Base-by-base conservation (phyloP, 2,329 filamentous ascomycete species). In the Aureobasidium lini region DNA sequence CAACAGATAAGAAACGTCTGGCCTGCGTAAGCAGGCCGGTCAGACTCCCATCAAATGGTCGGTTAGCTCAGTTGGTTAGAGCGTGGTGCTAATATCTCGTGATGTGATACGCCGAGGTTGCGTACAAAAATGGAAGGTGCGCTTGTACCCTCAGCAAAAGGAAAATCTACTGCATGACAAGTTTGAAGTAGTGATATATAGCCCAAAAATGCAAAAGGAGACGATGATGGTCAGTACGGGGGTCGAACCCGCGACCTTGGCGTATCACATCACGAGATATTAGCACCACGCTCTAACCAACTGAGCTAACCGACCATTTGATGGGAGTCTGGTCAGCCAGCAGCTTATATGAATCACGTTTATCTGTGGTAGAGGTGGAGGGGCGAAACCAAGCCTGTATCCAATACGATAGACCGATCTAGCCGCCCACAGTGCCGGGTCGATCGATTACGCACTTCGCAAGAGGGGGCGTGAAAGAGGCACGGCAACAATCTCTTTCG, bases 261-360 rank as follows among this genome's bases (percentile, higher is more conserved):
- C 47, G 47, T 49, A 31, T 31, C 47, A 13, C 23, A 49, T 49
- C 31, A 23, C 13, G 4, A 15, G 32, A 37, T 49, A 37, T 49
- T 49, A 49, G 47, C 47, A 49, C 47, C 47, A 36, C 32, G 47
- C 47, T 49, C 47, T 49, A 49, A 49, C 47, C 31, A 49, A 49
- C 47, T 49, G 47, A 49, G 47, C 47, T 49, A 37, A 36, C 31
- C 32, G 47, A 48, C 46, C 46, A 29, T 34, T 48, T 23, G 46
- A 18, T 36, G 46, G 7, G 8, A 8, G 31, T 6, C 1, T 7
- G 13, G 10, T 29, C 16, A 3, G 9, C 40, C 23, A 8, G 3
- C 4, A 23, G 11, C 10, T 2, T 3, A 3, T 36, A 9, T 15
- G 37, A 40, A 40, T n/a, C 37, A 36, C 7, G 4, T 2, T 36